Percentiles rank a stretch among this genome's conserved stretches.
Conservation (phyloP, 208 protist species). For the Phytomonas sp. region DNA sequence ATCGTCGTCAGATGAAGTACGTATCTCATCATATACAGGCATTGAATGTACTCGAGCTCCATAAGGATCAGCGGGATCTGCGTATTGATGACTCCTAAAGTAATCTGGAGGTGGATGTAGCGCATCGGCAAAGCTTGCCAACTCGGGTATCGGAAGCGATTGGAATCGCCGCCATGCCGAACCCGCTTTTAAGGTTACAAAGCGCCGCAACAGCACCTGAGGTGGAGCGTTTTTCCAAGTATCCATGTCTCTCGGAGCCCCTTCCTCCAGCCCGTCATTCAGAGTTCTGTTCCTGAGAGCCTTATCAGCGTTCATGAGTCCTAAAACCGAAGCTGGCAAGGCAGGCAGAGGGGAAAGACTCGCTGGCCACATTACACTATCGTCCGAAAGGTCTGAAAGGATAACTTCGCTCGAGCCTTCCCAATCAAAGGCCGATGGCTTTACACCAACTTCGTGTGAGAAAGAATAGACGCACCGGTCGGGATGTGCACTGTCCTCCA, state of each 20-base stretch:
- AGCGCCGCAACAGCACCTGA: background rate
- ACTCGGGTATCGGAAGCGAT: constrained; percentile 1
- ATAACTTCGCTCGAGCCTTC: background rate
- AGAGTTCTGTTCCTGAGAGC: background rate
- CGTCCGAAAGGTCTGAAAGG: background rate
- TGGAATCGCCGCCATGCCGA: constrained; percentile 1
- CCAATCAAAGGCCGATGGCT: background rate
- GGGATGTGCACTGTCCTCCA: background rate
- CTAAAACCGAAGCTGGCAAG: background rate
- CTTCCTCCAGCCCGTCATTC: background rate
- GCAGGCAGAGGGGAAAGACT: background rate
- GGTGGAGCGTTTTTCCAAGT: background rate
- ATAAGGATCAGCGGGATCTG: background rate
- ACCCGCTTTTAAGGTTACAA: background rate
- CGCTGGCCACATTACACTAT: background rate
- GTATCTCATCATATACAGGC: background rate
- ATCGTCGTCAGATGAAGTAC: background rate
- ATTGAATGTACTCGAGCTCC: background rate
- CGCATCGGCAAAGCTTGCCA: background rate
- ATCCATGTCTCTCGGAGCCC: background rate
- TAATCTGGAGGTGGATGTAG: background rate
- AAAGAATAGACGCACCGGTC: too few species aligned
- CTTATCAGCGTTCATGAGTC: background rate
- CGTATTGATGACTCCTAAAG: background rate
- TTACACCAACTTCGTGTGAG: background rate